Base-by-base conservation (phyloP, 108 stramenopile genomes). In the Cyclotella cryptica region DNA sequence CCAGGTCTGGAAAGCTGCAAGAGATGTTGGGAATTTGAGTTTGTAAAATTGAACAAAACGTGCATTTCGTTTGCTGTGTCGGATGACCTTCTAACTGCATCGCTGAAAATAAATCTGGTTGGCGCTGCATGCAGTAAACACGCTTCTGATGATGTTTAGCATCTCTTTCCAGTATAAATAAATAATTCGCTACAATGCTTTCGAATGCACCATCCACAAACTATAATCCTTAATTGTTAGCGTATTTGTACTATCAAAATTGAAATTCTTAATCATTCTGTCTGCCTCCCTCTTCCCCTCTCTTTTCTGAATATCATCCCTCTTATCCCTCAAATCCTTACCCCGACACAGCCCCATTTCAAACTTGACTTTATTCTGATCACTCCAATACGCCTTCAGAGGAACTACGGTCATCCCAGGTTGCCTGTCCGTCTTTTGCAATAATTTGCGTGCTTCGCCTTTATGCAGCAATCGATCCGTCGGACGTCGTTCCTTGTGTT, bases 311-410 rank as follows among this genome's bases (percentile, higher is more conserved):
- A 96, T 94, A 55, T 83, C 88, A 29, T 86, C 84, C 67, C 96
- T 61, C 71, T 96, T 96, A 63, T 96, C 96, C 42, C 92, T 74
- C 17, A 90, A 73, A 72, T 94, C 93, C 75, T 96, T 96, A 19
- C 96, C 96, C 26, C 84, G 80, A 53, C 88, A 90, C 8, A 96
- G 82, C 11, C 84, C 96, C 46, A 96, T 90, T 72, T 92, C 87
- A 58, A 96, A 59, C 74, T 96, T 94, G 58, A 96, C 71, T 61
- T 78, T 83, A 63, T 92, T 92, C 55, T 90, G 71, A 22, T 96
- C 91, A 74, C 90, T 93, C 84, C 93, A 96, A 78, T 93, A 96
- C 6, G 92, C 89, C 78, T 89, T 91, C n/a, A 96, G 80, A 0
- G 82, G 77, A 0, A 83, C 82, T 14, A 79, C 74, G 6, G 77